These are phyloP conservation scores for Trametes gibbosa DNA, from an alignment of 768 basidiomycete genomes.

Conservation along the genomic window DNA sequence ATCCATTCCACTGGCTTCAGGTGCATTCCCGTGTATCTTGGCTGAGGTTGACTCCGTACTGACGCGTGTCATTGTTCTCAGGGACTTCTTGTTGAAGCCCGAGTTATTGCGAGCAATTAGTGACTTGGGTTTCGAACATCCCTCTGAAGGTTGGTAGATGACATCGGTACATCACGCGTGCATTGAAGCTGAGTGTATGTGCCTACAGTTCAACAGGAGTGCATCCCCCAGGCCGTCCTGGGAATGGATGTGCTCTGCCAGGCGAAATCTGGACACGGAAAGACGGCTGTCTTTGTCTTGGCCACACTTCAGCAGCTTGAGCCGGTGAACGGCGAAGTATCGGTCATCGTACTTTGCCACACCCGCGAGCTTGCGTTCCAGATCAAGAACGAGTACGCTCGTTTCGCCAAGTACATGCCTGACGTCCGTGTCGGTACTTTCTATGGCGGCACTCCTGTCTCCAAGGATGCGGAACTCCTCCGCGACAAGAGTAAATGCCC, in stretches of 20 bases:
- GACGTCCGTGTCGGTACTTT: slow-evolving; percentile 97
- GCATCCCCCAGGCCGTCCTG: slow-evolving; percentile 98
- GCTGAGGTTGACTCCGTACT: slow-evolving; percentile 15
- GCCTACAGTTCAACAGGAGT: slow-evolving; percentile 93
- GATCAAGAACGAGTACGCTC: slow-evolving; percentile 99
- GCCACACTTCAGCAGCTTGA: slow-evolving; percentile 98
- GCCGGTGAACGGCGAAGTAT: slow-evolving; percentile 96
- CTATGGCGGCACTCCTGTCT: slow-evolving; percentile 94
- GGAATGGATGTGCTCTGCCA: slow-evolving; percentile 99
- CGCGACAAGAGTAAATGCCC: slow-evolving; percentile 97
- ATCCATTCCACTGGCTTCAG: slow-evolving; percentile 99
- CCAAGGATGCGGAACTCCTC: slow-evolving; percentile 90
- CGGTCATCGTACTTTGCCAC: slow-evolving; percentile 97
- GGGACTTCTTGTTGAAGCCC: slow-evolving; percentile 97
- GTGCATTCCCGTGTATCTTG: slow-evolving; percentile 41
- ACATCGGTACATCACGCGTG: not conserved
- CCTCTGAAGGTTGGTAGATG: slow-evolving; percentile 81
- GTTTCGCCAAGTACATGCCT: slow-evolving; percentile 99
- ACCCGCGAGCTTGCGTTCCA: slow-evolving; percentile 99
- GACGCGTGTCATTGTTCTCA: slow-evolving; percentile 32
- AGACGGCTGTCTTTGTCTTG: slow-evolving; percentile 98
- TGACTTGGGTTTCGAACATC: slow-evolving; percentile 99
- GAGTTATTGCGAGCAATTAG: slow-evolving; percentile 96
- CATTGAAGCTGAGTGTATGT: not conserved
- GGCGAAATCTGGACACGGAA: slow-evolving; percentile 98